Percentiles rank a stretch among this genome's conserved stretches.
Evolutionary conservation across 2,329 filamentous ascomycete species (phyloP).

Genomic region (Diplocarpon mali): DNA sequence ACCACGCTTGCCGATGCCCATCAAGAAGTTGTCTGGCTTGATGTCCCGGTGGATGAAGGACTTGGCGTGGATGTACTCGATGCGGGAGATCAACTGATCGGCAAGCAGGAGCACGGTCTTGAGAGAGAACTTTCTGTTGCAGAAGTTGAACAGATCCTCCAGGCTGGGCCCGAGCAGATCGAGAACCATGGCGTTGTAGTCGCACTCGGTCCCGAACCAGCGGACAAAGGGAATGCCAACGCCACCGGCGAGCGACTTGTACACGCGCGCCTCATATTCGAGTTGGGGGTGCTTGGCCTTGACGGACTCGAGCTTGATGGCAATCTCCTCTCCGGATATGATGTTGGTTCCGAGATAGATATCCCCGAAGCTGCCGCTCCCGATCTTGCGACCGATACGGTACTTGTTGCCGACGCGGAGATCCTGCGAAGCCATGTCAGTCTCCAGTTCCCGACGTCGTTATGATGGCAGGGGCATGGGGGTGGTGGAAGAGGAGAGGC

Average conservation of each 20-base stretch:
- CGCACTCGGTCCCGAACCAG: constrained; percentile 99
- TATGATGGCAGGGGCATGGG: constrained; percentile 1
- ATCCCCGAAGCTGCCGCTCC: constrained; percentile 93
- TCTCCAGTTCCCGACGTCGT: constrained; percentile 6
- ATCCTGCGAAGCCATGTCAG: constrained; percentile 51
- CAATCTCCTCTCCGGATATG: constrained; percentile 98
- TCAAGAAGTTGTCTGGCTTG: constrained; percentile 99
- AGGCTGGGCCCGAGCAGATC: constrained; percentile 91
- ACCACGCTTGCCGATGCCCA: constrained; percentile 97
- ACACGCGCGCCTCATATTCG: constrained; percentile 95
- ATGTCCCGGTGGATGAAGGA: constrained; percentile 99
- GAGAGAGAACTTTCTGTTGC: constrained; percentile 98
- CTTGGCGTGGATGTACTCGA: constrained; percentile 99
- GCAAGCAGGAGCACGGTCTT: constrained; percentile 96
- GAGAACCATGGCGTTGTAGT: constrained; percentile 99
- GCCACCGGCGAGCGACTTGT: constrained; percentile 81
- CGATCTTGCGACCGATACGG: constrained; percentile 98
- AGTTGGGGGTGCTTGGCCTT: constrained; percentile 99
- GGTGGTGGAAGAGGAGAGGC: not conserved
- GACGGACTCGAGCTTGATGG: constrained; percentile 98
- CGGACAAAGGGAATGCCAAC: constrained; percentile 97
- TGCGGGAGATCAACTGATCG: constrained; percentile 96
- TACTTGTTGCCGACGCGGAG: constrained; percentile 99
- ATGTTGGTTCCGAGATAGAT: constrained; percentile 99
- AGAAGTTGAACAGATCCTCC: constrained; percentile 99